These are phyloP conservation scores for Tolypocladium album DNA, from an alignment of 2,329 filamentous ascomycete species.

Conservation along the genomic window DNA sequence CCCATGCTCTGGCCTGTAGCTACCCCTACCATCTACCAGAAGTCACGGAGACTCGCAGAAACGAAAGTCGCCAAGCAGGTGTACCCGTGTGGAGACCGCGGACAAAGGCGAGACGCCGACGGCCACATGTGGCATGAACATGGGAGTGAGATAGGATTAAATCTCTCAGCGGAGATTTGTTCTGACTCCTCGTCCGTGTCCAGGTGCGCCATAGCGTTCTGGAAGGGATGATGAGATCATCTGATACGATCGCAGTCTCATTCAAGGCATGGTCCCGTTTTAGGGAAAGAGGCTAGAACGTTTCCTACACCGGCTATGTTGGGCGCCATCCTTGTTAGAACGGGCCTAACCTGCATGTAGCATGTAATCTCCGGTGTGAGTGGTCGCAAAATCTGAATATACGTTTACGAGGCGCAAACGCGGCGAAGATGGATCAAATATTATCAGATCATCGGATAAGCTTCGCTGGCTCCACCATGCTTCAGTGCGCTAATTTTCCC, in stretches of 20 bases:
- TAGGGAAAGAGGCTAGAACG: not conserved
- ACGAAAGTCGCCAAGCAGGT: not conserved
- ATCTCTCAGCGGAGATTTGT: not conserved
- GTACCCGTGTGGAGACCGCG: too few species aligned
- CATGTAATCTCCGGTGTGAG: not conserved
- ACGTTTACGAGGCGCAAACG: not conserved
- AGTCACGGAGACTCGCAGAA: not conserved
- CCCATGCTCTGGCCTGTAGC: too few species aligned
- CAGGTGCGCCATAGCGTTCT: not conserved
- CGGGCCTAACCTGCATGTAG: not conserved
- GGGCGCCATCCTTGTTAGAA: not conserved
- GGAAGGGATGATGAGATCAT: not conserved
- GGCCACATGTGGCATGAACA: not conserved
- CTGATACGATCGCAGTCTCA: not conserved
- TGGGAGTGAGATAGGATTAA: not conserved
- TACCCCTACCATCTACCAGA: not conserved
- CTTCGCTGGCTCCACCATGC: not conserved
- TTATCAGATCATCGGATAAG: not conserved
- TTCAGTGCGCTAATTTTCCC: not conserved
- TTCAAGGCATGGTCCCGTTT: not conserved
- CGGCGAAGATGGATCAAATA: not conserved
- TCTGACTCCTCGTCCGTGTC: too few species aligned
- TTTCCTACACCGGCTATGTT: not conserved
- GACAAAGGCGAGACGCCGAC: not conserved
- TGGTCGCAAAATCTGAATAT: not conserved